Evolutionary conservation across 495 filamentous ascomycete species (phyloP).

Genomic region (Tuber calosporum): DNA sequence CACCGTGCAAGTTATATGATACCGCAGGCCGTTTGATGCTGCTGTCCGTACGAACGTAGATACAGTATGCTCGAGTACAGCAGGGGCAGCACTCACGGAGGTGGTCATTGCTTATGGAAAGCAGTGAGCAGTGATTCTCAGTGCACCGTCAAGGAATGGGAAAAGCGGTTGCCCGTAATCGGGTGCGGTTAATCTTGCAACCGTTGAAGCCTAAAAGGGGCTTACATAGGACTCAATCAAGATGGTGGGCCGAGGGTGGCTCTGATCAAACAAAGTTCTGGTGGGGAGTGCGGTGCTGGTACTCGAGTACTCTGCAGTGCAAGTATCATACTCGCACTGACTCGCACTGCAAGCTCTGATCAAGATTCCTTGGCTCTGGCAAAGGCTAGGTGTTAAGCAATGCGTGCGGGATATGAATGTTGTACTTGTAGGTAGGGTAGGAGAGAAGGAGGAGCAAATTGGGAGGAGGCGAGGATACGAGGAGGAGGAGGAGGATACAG

Average conservation of each 20-base stretch:
- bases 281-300: neutral
- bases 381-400: neutral
- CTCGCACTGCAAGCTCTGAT: neutral
- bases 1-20: neutral
- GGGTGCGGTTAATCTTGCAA: neutral
- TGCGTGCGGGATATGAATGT: neutral
- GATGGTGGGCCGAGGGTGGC: neutral
- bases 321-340: too few species aligned
- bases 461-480: neutral
- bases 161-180: neutral
- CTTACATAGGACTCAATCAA: neutral
- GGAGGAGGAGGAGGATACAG: neutral
- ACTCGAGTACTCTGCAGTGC: too few species aligned
- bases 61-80: too few species aligned
- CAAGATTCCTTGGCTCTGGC: neutral
- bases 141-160: neutral
- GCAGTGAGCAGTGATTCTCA: neutral
- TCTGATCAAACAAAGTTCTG: neutral
- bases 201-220: constrained; percentile 1
- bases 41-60: neutral
- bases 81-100: neutral
- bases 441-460: neutral
- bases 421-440: too few species aligned
- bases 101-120: neutral
- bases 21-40: neutral